These are phyloP conservation scores for Boletellus sp. DNA, from an alignment of 768 basidiomycete genomes.

Conservation along the genomic window DNA sequence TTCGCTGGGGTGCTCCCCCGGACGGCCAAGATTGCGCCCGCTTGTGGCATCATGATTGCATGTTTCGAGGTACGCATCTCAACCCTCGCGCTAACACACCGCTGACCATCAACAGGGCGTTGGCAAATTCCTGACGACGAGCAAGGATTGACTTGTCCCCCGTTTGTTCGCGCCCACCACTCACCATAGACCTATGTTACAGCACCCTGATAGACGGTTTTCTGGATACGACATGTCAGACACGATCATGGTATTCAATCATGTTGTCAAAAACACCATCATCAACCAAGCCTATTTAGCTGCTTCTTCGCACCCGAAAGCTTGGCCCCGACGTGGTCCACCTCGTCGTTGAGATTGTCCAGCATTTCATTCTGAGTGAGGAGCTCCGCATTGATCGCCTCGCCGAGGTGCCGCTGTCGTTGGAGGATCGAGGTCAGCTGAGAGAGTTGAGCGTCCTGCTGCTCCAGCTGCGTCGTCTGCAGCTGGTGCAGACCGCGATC, in stretches of 20 bases:
- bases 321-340: slow-evolving; percentile 76
- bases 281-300: slow-evolving; percentile 69
- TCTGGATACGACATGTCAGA: slow-evolving; percentile 4
- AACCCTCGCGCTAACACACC: slow-evolving; percentile 3
- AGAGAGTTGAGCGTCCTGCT: slow-evolving; percentile 81
- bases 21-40: slow-evolving; percentile 93
- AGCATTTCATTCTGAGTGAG: slow-evolving; percentile 80
- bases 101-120: slow-evolving; percentile 46
- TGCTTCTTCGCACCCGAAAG: slow-evolving; percentile 77
- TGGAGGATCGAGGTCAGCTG: slow-evolving; percentile 77
- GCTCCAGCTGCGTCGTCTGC: slow-evolving; percentile 75
- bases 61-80: slow-evolving; percentile 74
- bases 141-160: slow-evolving; percentile 21
- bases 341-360: slow-evolving; percentile 71
- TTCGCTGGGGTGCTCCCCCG: slow-evolving; percentile 86
- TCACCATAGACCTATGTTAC: slow-evolving; percentile 30
- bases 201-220: slow-evolving; percentile 14
- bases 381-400: slow-evolving; percentile 83
- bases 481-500: slow-evolving; percentile 74
- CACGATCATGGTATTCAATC: slow-evolving; percentile 20
- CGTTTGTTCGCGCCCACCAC: slow-evolving; percentile 12
- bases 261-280: background rate
- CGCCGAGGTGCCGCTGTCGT: slow-evolving; percentile 81
- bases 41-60: slow-evolving; percentile 97
- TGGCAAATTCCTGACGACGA: slow-evolving; percentile 46